Percentiles rank a stretch among this genome's conserved stretches.
phyloP scores from a whole-genome alignment of 441 rosid genomes.

The Adansonia madagascariensis region DNA sequence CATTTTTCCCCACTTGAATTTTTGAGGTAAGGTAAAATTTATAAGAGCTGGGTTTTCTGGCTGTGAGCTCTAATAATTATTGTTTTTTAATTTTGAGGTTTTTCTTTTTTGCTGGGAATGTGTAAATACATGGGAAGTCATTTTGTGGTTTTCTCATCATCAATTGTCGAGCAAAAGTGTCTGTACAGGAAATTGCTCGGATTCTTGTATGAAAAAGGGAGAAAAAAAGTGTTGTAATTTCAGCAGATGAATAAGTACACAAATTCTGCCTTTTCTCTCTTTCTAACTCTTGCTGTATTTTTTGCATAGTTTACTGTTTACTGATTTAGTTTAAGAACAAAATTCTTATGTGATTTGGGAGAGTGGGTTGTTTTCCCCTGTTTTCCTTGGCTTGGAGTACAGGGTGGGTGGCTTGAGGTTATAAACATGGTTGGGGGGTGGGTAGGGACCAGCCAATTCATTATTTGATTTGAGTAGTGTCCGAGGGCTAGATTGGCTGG shows the following conservation, averaged over 20 bases:
- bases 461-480: constrained; percentile 17
- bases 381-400: background rate
- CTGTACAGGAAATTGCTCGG: constrained; percentile 53
- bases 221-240: constrained; percentile 22
- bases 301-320: background rate
- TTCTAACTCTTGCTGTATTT: background rate
- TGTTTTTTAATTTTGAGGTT: constrained; percentile 20
- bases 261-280: background rate
- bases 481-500: background rate
- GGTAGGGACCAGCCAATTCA: background rate
- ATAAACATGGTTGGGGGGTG: background rate
- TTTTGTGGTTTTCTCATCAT: constrained; percentile 25
- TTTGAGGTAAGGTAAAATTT: constrained; percentile 33
- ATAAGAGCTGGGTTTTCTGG: constrained; percentile 46
- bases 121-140: constrained; percentile 49
- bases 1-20: constrained; percentile 29
- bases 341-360: background rate
- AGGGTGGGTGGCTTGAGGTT: background rate
- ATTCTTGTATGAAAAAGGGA: constrained; percentile 27
- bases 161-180: constrained; percentile 14
- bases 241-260: constrained; percentile 42
- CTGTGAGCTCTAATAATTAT: constrained; percentile 34
- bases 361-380: background rate
- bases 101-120: constrained; percentile 13
- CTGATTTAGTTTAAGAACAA: background rate